Conservation (phyloP, 352 stramenopile species). For the Globisporangium parvum region DNA sequence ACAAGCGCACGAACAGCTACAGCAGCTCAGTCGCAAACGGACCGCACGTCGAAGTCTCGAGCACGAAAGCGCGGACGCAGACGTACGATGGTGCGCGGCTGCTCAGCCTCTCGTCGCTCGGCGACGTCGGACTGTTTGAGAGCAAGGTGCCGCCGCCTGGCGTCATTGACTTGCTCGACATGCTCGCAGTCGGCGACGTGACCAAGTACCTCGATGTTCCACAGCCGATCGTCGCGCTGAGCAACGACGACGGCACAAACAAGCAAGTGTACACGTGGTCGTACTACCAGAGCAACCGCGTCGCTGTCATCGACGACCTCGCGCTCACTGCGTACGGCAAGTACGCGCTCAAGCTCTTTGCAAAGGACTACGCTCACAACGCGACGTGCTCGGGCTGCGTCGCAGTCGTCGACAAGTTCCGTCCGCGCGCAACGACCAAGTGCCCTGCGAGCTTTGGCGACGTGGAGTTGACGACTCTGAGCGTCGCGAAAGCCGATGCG, state of each 20-base stretch:
- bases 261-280: constrained; percentile 23
- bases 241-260: background rate
- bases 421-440: constrained; percentile 28
- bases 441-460: constrained; percentile 24
- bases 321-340: constrained; percentile 43
- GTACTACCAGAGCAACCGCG: constrained; percentile 31
- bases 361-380: constrained; percentile 34
- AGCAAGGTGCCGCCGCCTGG: constrained; percentile 1
- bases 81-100: constrained; percentile 10
- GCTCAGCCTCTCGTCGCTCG: constrained; percentile 11
- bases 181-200: constrained; percentile 14
- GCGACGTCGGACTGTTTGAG: constrained; percentile 13
- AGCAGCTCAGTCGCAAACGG: background rate
- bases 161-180: constrained; percentile 14
- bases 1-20: constrained; percentile 30
- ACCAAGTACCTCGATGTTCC: constrained; percentile 3
- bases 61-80: constrained; percentile 3
- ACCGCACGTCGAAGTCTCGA: constrained; percentile 3
- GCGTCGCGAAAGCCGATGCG: constrained; percentile 20
- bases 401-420: constrained; percentile 48
- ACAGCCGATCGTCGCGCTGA: constrained; percentile 15
- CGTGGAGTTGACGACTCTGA: constrained; percentile 24
- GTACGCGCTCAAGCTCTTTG: constrained; percentile 42
- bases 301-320: constrained; percentile 32
- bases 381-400: constrained; percentile 48